Conservation (phyloP, 1,139 yeast genomes). For the Tardiomyces blankii region DNA sequence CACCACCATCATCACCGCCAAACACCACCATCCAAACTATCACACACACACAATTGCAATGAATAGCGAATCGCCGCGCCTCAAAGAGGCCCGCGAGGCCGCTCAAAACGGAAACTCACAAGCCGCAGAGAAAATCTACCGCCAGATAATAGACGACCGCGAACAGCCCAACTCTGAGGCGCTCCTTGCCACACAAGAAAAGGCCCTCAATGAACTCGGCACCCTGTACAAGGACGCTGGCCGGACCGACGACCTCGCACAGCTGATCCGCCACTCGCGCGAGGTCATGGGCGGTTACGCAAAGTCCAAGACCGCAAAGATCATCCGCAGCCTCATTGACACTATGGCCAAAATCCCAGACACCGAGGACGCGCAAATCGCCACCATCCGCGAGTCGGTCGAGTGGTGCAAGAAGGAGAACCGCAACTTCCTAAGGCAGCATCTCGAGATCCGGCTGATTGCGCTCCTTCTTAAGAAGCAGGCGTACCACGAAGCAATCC, state of each 20-base stretch:
- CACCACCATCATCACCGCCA: no score
- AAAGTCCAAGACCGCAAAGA: conserved; percentile 90
- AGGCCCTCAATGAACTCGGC: conserved; percentile 26
- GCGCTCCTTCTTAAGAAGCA: conserved; percentile 57
- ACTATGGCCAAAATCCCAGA: conserved; percentile 58
- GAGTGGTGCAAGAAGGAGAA: conserved; percentile 81
- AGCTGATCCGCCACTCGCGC: conserved; percentile 61
- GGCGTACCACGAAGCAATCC: conserved; percentile 58
- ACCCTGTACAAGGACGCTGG: conserved; percentile 21
- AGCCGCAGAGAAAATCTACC: conserved; percentile 49
- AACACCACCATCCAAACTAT: no score
- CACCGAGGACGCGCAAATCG: conserved; percentile 61
- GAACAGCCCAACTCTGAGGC: conserved; percentile 29
- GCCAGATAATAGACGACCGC: conserved; percentile 28
- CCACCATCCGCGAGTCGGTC: conserved; percentile 66
- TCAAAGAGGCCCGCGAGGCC: conserved; percentile 48
- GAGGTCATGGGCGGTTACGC: conserved; percentile 63
- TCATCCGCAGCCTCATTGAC: conserved; percentile 58
- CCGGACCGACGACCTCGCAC: conserved; percentile 42
- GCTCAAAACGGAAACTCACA: conserved; percentile 36
- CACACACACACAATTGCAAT: conserved; percentile 2
- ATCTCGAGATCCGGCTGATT: conserved; percentile 75
- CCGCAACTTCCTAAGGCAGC: conserved; percentile 80
- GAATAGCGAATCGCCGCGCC: conserved; percentile 6
- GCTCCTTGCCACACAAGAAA: conserved; percentile 27